phyloP scores from a whole-genome alignment of 768 basidiomycete genomes.

The Clavaria fumosa region DNA sequence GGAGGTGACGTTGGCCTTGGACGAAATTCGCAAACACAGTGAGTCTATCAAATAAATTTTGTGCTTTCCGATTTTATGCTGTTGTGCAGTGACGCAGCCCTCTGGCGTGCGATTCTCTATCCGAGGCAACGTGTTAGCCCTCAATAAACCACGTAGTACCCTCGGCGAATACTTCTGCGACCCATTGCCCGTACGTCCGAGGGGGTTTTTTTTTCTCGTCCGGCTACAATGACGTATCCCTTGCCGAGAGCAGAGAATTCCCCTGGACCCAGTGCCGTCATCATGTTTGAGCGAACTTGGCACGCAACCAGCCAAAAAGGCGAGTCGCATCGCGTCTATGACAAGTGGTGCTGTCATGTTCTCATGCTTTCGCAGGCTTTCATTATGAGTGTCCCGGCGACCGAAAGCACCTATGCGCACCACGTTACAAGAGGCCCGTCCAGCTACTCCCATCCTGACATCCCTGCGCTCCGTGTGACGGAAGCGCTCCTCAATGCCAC shows the following conservation, averaged over 20 bases:
- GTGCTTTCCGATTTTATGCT: constrained; percentile 1
- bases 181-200: constrained; percentile 36
- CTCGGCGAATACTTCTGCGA: constrained; percentile 60
- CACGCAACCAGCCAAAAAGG: constrained; percentile 54
- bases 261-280: constrained; percentile 52
- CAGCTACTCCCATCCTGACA: constrained; percentile 71
- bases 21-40: constrained; percentile 58
- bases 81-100: constrained; percentile 57
- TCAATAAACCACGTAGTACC: constrained; percentile 55
- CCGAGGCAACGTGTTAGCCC: constrained; percentile 63
- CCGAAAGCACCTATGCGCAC: constrained; percentile 80
- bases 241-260: constrained; percentile 25
- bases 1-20: constrained; percentile 55
- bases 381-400: constrained; percentile 80
- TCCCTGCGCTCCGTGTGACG: constrained; percentile 74
- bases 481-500: constrained; percentile 81
- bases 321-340: constrained; percentile 15
- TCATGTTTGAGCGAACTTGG: constrained; percentile 60
- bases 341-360: constrained; percentile 4
- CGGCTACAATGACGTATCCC: constrained; percentile 4
- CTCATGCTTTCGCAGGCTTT: constrained; percentile 38
- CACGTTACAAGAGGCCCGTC: constrained; percentile 66
- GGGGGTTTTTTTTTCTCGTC: neutral
- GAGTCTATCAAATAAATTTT: constrained; percentile 16
- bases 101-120: constrained; percentile 79